These are phyloP conservation scores for Penicilliopsis zonata DNA, from an alignment of 495 filamentous ascomycete species.

Conservation along the genomic window DNA sequence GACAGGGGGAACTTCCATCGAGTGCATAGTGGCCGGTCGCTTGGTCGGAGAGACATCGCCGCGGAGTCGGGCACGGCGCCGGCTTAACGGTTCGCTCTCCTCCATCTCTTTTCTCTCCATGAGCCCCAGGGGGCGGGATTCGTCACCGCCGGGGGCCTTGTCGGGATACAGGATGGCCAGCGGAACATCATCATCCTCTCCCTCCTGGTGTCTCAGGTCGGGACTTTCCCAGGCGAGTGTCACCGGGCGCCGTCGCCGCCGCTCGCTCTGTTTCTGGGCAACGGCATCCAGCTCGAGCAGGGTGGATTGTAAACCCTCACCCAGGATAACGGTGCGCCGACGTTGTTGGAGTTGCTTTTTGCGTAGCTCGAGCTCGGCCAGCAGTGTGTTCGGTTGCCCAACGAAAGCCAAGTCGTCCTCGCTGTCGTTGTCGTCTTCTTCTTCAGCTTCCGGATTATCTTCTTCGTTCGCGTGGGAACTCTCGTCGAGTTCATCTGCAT, in stretches of 20 bases:
- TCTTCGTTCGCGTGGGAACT: constrained; percentile 16
- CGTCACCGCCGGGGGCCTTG: constrained; percentile 41
- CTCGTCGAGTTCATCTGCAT: background rate
- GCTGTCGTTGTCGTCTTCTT: no score
- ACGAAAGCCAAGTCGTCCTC: constrained; percentile 39
- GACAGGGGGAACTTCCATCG: constrained; percentile 9
- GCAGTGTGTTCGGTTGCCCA: constrained; percentile 73
- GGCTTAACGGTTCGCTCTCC: constrained; percentile 81
- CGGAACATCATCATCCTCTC: constrained; percentile 67
- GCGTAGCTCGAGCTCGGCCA: constrained; percentile 83
- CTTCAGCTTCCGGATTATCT: constrained; percentile 22
- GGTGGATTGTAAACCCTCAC: constrained; percentile 74
- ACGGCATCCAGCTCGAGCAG: constrained; percentile 85
- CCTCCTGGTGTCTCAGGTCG: constrained; percentile 23
- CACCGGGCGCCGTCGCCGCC: constrained; percentile 60
- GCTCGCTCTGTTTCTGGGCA: constrained; percentile 69
- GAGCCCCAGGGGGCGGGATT: constrained; percentile 65
- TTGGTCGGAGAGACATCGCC: constrained; percentile 33
- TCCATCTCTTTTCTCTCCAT: constrained; percentile 78
- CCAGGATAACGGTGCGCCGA: constrained; percentile 52
- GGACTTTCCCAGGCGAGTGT: constrained; percentile 86
- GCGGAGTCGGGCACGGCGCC: constrained; percentile 63
- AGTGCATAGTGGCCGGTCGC: constrained; percentile 26
- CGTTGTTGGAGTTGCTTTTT: constrained; percentile 74
- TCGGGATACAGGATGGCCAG: constrained; percentile 66